Evolutionary conservation across 331 rosid genomes (phyloP).

Genomic region (Erythrophleum ivorense): DNA sequence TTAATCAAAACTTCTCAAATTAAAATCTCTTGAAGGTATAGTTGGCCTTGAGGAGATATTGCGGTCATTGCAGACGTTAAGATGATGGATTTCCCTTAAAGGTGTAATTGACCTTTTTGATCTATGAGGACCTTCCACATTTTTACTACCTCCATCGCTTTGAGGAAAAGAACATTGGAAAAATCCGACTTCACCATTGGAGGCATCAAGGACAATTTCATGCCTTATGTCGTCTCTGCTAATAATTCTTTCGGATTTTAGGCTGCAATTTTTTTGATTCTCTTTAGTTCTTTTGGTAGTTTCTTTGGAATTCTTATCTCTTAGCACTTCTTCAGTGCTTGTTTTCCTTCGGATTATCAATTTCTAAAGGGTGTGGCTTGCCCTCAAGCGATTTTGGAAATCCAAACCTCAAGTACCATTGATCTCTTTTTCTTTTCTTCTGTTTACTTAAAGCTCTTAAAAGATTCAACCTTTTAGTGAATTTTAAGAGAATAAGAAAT

Average conservation of each 20-base stretch:
- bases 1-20: no score
- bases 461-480: no score
- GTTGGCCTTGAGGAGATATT: constrained; percentile 17
- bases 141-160: neutral
- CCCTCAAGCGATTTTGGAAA: neutral
- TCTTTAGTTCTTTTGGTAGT: no score
- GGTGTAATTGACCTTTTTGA: constrained; percentile 16
- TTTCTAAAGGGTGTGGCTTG: neutral
- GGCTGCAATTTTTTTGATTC: no score
- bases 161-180: neutral
- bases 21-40: constrained; percentile 30
- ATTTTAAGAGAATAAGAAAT: neutral
- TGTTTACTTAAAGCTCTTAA: no score
- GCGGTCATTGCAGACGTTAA: constrained; percentile 35
- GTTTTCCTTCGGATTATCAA: neutral
- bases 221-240: constrained; percentile 39
- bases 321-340: constrained; percentile 29
- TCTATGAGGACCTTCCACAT: constrained; percentile 1
- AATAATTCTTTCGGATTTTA: no score
- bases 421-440: neutral
- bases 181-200: constrained; percentile 25
- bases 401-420: neutral
- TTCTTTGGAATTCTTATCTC: neutral
- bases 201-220: constrained; percentile 45
- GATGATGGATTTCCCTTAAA: constrained; percentile 36